These are phyloP conservation scores for Salix exigua DNA, from an alignment of 345 rosid species.

Conservation along the genomic window DNA sequence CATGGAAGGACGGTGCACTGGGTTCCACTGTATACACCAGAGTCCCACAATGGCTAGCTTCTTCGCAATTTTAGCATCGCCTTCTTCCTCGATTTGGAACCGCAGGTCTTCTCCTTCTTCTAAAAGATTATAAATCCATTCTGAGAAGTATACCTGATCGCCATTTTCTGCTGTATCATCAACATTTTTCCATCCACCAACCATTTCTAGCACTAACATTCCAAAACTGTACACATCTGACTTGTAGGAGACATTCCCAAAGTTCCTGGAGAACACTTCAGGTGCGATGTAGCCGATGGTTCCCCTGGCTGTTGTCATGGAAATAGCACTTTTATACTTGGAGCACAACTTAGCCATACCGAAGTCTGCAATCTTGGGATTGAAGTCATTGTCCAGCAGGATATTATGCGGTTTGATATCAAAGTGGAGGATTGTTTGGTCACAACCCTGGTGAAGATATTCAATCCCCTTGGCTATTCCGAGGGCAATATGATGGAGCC, in stretches of 20 bases:
- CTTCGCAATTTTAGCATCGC: not conserved
- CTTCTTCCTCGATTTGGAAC: not conserved
- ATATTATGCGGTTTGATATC: not conserved
- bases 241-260: not conserved
- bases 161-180: not conserved
- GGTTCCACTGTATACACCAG: not conserved
- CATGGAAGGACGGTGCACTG: not conserved
- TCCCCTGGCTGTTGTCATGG: not conserved
- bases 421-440: not conserved
- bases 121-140: not conserved
- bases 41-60: not conserved
- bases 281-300: not conserved
- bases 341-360: not conserved
- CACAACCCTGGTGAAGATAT: not conserved
- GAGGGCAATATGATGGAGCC: not conserved
- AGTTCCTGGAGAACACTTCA: not conserved
- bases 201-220: not conserved
- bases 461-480: not conserved
- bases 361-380: not conserved
- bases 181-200: not conserved
- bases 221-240: not conserved
- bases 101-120: not conserved
- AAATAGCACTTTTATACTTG: not conserved
- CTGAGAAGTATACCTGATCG: not conserved
- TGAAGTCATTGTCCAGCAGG: not conserved